These are phyloP conservation scores for Citrus hindsii DNA, from an alignment of 345 rosid genomes.

Conservation along the genomic window DNA sequence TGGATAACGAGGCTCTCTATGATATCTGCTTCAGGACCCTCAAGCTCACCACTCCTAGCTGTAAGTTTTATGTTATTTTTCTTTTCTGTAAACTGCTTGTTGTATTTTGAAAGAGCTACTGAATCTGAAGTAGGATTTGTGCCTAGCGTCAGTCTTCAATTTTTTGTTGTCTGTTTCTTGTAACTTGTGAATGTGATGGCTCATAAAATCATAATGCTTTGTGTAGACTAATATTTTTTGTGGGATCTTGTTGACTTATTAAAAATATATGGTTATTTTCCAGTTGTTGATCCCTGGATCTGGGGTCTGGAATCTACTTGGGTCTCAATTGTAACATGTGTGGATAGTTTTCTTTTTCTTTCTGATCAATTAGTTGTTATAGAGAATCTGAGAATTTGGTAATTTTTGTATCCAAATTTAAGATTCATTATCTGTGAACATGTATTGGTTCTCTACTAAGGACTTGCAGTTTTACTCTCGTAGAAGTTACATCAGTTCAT, in stretches of 20 bases:
- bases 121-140: not conserved
- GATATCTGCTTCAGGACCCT: conserved; percentile 75
- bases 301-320: not conserved
- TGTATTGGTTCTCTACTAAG: not conserved
- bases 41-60: conserved; percentile 78
- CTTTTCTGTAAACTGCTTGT: not conserved
- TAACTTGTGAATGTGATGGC: not conserved
- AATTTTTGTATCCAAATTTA: not conserved
- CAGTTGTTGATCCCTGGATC: not conserved
- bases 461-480: not conserved
- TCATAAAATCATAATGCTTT: not conserved
- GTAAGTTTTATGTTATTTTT: conserved; percentile 29
- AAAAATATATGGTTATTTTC: not conserved
- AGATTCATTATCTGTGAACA: no score
- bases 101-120: no score
- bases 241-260: not conserved
- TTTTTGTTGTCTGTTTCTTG: not conserved
- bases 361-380: not conserved
- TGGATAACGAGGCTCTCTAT: conserved; percentile 71
- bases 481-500: not conserved
- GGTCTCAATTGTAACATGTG: not conserved
- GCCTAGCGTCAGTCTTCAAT: not conserved
- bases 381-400: not conserved
- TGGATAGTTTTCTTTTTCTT: not conserved
- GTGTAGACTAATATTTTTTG: not conserved